A percentile compares a stretch with the other conserved stretches of the same genome.
These are phyloP conservation scores for Madurella fahalii DNA, from an alignment of 2,329 filamentous ascomycete genomes.

Conservation along the genomic window DNA sequence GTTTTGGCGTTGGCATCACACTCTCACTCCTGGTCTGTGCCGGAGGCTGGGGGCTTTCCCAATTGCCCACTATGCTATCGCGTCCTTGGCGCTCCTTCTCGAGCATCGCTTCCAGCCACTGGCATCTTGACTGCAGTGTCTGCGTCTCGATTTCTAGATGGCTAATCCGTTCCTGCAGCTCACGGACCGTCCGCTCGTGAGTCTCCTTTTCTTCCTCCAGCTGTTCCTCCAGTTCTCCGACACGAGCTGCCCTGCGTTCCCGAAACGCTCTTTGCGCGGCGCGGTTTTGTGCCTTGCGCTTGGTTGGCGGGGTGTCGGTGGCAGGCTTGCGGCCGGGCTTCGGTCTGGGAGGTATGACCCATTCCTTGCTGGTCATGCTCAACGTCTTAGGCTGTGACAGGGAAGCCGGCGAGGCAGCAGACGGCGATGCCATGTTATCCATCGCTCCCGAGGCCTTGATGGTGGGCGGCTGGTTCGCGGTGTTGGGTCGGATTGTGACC, in stretches of 20 bases:
- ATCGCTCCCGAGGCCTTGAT: conserved; percentile 13
- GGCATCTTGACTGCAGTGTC: conserved; percentile 58
- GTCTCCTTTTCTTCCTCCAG: conserved; percentile 57
- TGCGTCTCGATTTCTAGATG: conserved; percentile 63
- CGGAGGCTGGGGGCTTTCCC: conserved; percentile 13
- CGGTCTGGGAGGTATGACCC: conserved; percentile 77
- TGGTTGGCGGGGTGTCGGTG: conserved; percentile 86
- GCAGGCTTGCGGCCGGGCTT: conserved; percentile 92
- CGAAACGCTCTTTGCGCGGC: conserved; percentile 88
- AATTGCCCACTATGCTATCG: conserved; percentile 5
- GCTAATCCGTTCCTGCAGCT: conserved; percentile 53
- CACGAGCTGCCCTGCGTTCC: conserved; percentile 78
- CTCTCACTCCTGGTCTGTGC: conserved; percentile 3
- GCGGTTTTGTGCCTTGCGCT: conserved; percentile 91
- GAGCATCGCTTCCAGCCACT: conserved; percentile 60
- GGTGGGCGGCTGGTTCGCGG: conserved; percentile 15
- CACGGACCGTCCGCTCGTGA: conserved; percentile 54
- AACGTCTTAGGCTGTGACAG: conserved; percentile 36
- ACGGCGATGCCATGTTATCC: conserved; percentile 47
- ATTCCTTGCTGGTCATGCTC: conserved; percentile 74
- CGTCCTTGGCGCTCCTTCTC: conserved; percentile 53
- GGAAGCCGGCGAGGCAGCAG: conserved; percentile 41
- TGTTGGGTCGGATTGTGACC: conserved; percentile 27
- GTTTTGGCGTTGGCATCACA: conserved; percentile 7
- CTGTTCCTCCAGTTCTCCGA: conserved; percentile 69